These are phyloP conservation scores for Phytopythium aichiense DNA, from an alignment of 352 stramenopile species.

Conservation along the genomic window DNA sequence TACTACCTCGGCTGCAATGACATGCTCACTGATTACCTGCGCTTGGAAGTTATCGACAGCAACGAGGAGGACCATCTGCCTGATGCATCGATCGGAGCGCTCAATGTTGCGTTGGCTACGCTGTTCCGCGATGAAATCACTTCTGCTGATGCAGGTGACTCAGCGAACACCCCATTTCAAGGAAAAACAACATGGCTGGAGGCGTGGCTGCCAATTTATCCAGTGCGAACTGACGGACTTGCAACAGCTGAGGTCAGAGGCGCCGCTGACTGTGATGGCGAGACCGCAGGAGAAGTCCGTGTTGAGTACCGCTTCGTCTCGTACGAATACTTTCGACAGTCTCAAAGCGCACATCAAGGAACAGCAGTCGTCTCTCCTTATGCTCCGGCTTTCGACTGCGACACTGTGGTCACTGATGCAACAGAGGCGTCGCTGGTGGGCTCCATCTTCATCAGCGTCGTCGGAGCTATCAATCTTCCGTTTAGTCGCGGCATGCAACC, in stretches of 20 bases:
- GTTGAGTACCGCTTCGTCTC: slow-evolving; percentile 50
- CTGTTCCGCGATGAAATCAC: slow-evolving; percentile 21
- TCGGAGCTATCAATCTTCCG: slow-evolving; percentile 19
- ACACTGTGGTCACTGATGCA: background rate
- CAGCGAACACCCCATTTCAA: background rate
- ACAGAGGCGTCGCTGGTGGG: slow-evolving; percentile 8
- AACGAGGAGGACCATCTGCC: slow-evolving; percentile 55
- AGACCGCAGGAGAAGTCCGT: slow-evolving; percentile 29
- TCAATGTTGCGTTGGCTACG: slow-evolving; percentile 24
- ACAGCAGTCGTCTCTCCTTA: slow-evolving; percentile 4
- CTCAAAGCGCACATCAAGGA: slow-evolving; percentile 7
- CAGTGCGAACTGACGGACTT: background rate
- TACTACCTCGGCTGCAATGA: slow-evolving; percentile 27
- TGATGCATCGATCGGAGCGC: slow-evolving; percentile 33
- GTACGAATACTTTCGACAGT: slow-evolving; percentile 20
- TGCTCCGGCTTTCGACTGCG: background rate
- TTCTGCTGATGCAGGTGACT: background rate
- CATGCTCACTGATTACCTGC: slow-evolving; percentile 28
- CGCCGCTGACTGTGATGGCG: slow-evolving; percentile 1
- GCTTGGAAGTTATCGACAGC: slow-evolving; percentile 43
- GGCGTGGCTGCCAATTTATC: slow-evolving; percentile 40
- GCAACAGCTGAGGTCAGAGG: background rate
- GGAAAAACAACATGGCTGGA: slow-evolving; percentile 36
- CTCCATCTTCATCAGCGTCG: slow-evolving; percentile 30
- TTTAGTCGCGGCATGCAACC: slow-evolving; percentile 36